Percentiles rank a stretch among this genome's conserved stretches.
Conservation (phyloP, 176 grass and related monocot species). For the Juncus effusus region DNA sequence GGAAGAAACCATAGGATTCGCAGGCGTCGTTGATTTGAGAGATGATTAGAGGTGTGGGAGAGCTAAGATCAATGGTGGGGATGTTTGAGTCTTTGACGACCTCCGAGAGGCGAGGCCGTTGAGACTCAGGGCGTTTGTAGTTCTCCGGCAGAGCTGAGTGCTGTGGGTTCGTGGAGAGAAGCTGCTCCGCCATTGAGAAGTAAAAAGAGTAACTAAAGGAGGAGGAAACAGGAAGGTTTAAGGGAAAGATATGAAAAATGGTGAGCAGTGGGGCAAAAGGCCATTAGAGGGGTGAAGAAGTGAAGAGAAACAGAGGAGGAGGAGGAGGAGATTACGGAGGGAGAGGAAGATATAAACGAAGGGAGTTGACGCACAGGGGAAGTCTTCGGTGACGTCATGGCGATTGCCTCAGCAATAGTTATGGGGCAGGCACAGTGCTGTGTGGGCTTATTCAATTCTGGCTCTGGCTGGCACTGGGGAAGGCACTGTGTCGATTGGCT, state of each 20-base stretch:
- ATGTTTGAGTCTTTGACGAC: constrained; percentile 52
- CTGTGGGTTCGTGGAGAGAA: constrained; percentile 49
- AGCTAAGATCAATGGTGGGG: constrained; percentile 59
- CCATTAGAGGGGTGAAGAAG: no score
- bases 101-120: constrained; percentile 52
- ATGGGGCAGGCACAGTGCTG: no score
- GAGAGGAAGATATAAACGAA: not conserved
- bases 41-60: constrained; percentile 26
- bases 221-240: not conserved
- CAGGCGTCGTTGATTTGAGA: constrained; percentile 44
- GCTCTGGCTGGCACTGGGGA: no score
- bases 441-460: no score
- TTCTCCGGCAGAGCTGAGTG: constrained; percentile 34
- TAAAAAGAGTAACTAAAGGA: not conserved
- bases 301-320: no score
- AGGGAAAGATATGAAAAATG: not conserved
- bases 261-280: no score
- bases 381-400: not conserved
- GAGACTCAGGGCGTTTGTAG: constrained; percentile 49
- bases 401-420: no score
- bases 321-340: not conserved
- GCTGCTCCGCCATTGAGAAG: constrained; percentile 46
- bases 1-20: constrained; percentile 64
- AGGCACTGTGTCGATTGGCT: no score
- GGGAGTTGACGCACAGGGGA: not conserved